These are phyloP conservation scores for Botrytis paeoniae DNA, from an alignment of 2,329 filamentous ascomycete genomes.

Conservation along the genomic window DNA sequence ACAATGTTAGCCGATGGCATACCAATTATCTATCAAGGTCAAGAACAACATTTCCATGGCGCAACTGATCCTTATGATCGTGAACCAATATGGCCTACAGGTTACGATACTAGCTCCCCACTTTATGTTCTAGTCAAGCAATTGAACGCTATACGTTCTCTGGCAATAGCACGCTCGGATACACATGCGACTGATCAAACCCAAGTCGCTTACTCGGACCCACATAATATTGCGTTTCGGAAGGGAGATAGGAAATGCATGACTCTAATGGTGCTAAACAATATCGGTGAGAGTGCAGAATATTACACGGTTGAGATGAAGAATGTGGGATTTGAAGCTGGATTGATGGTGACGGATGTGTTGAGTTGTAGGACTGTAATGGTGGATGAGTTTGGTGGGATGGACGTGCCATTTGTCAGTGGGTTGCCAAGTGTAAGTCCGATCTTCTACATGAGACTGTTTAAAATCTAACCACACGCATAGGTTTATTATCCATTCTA, in stretches of 20 bases:
- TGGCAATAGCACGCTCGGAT: conserved; percentile 12
- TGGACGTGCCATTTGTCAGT: conserved; percentile 3
- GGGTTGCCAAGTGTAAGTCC: conserved; percentile 15
- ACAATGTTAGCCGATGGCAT: conserved; percentile 50
- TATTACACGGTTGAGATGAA: conserved; percentile 16
- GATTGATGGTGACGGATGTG: conserved; percentile 21
- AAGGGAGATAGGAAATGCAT: conserved; percentile 24
- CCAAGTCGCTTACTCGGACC: conserved; percentile 22
- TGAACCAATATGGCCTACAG: conserved; percentile 44
- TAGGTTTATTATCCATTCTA: conserved; percentile 1
- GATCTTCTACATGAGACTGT: neutral
- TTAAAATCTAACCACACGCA: neutral
- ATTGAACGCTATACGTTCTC: conserved; percentile 24
- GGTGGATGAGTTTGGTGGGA: conserved; percentile 12
- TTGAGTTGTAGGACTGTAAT: conserved; percentile 21
- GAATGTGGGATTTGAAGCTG: conserved; percentile 18
- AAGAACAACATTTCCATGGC: conserved; percentile 50
- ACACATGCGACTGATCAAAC: conserved; percentile 23
- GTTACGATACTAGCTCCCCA: conserved; percentile 39
- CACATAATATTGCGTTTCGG: conserved; percentile 22
- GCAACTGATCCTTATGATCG: conserved; percentile 41
- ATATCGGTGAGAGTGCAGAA: conserved; percentile 35
- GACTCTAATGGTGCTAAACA: conserved; percentile 39
- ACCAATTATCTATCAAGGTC: conserved; percentile 51
- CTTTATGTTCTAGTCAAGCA: conserved; percentile 41